Percentiles rank a stretch among this genome's conserved stretches.
phyloP scores from a whole-genome alignment of 805 yeast species.

The Candida xiaguanensis region DNA sequence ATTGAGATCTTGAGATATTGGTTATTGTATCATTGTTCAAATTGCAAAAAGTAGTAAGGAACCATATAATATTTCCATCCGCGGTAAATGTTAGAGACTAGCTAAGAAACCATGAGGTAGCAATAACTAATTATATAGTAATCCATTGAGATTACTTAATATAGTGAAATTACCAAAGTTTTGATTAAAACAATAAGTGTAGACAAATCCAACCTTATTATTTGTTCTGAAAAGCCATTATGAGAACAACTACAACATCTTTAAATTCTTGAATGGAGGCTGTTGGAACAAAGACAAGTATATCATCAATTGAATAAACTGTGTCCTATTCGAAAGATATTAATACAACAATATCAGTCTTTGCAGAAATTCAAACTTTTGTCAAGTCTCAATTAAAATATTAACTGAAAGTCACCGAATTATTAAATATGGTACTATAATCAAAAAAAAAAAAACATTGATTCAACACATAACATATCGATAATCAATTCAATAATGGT shows the following conservation, averaged over 20 bases:
- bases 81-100: no score
- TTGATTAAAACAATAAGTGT: conserved; percentile 29
- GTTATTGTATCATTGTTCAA: no score
- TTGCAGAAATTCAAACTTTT: conserved; percentile 49
- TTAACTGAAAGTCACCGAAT: conserved; percentile 36
- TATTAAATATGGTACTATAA: no score
- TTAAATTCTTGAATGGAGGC: conserved; percentile 45
- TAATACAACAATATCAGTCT: conserved; percentile 66
- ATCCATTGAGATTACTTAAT: no score
- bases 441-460: no score
- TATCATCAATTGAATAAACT: conserved; percentile 50
- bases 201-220: conserved; percentile 25
- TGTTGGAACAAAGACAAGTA: conserved; percentile 41
- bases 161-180: conserved; percentile 18
- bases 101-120: no score
- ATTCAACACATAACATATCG: no score
- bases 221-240: conserved; percentile 46
- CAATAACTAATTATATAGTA: no score
- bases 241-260: conserved; percentile 45
- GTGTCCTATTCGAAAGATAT: conserved; percentile 38
- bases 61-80: no score
- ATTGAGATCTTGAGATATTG: no score
- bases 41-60: no score
- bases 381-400: conserved; percentile 41
- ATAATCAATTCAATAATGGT: no score